Percentiles rank a stretch among this genome's conserved stretches.
Conservation (phyloP, 1,284 basidiomycete genomes). For the Apiotrichum gamsii region DNA sequence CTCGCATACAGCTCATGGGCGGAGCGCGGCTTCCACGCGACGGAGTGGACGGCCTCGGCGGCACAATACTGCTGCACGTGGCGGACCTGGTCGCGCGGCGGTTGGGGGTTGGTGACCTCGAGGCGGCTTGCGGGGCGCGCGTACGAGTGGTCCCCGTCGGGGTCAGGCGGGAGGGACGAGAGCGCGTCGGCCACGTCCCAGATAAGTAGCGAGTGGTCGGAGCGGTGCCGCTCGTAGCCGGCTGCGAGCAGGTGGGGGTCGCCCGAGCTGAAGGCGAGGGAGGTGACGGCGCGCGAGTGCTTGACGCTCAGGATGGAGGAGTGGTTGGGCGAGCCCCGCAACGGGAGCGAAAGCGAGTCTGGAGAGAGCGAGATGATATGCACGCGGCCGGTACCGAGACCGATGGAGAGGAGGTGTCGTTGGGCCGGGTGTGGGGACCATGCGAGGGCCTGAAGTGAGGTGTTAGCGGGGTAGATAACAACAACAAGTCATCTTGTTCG, state of each 20-base stretch:
- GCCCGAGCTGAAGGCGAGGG: conserved; percentile 35
- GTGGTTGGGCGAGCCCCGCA: conserved; percentile 11
- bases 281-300: conserved; percentile 36
- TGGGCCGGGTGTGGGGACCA: conserved; percentile 39
- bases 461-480: too few species aligned
- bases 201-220: conserved; percentile 42
- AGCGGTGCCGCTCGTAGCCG: conserved; percentile 42
- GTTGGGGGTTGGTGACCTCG: conserved; percentile 19
- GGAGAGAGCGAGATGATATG: conserved; percentile 33
- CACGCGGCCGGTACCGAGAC: conserved; percentile 34
- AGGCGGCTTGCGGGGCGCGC: conserved; percentile 6
- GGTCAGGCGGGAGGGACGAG: conserved; percentile 15
- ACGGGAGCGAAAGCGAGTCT: conserved; percentile 27
- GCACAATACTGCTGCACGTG: conserved; percentile 44
- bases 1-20: conserved; percentile 31
- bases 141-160: conserved; percentile 8
- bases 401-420: conserved; percentile 32
- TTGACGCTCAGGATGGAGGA: conserved; percentile 32
- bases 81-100: conserved; percentile 14
- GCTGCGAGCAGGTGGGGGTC: conserved; percentile 41
- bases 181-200: conserved; percentile 43
- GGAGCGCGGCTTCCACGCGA: conserved; percentile 25
- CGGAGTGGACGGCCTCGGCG: conserved; percentile 37
- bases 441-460: conserved; percentile 27
- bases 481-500: too few species aligned